Evolutionary conservation across 768 basidiomycete species (phyloP).

Genomic region (Russula compacta): DNA sequence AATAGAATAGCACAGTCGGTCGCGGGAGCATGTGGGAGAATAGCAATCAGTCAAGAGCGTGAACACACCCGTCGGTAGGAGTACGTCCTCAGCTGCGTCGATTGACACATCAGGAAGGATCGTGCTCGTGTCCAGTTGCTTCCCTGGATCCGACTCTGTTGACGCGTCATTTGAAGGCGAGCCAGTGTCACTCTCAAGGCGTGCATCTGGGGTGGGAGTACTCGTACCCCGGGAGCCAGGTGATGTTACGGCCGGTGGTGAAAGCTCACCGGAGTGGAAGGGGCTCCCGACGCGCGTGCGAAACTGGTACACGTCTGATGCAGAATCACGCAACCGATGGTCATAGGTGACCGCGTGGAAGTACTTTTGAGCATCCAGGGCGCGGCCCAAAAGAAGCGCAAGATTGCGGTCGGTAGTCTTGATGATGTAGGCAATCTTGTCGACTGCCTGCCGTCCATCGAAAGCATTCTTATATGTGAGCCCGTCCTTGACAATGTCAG

Average conservation of each 20-base stretch:
- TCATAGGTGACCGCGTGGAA: slow-evolving; percentile 99
- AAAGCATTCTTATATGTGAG: slow-evolving; percentile 95
- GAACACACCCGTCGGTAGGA: slow-evolving; percentile 88
- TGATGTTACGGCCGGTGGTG: slow-evolving; percentile 29
- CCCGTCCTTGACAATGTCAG: slow-evolving; percentile 87
- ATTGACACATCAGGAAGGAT: slow-evolving; percentile 18
- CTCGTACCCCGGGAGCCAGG: slow-evolving; percentile 18
- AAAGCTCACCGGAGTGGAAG: slow-evolving; percentile 68
- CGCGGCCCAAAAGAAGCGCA: slow-evolving; percentile 88
- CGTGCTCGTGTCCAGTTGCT: slow-evolving; percentile 22
- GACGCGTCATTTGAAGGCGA: slow-evolving; percentile 25
- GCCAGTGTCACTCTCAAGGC: slow-evolving; percentile 20
- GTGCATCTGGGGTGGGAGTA: slow-evolving; percentile 18
- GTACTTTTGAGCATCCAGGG: slow-evolving; percentile 95
- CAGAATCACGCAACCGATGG: slow-evolving; percentile 84
- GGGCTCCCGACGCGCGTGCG: slow-evolving; percentile 73
- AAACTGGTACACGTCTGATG: slow-evolving; percentile 90
- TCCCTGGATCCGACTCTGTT: slow-evolving; percentile 24
- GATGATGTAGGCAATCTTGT: slow-evolving; percentile 96
- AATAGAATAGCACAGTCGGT: slow-evolving; percentile 94
- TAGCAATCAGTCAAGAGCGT: slow-evolving; percentile 96
- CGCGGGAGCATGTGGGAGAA: slow-evolving; percentile 91
- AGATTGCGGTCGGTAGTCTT: slow-evolving; percentile 97
- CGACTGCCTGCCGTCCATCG: slow-evolving; percentile 94
- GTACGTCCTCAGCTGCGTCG: slow-evolving; percentile 42